A percentile compares a stretch with the other conserved stretches of the same genome.
Evolutionary conservation across 1,284 basidiomycete species (phyloP).

Genomic region (Schizophyllum amplum): DNA sequence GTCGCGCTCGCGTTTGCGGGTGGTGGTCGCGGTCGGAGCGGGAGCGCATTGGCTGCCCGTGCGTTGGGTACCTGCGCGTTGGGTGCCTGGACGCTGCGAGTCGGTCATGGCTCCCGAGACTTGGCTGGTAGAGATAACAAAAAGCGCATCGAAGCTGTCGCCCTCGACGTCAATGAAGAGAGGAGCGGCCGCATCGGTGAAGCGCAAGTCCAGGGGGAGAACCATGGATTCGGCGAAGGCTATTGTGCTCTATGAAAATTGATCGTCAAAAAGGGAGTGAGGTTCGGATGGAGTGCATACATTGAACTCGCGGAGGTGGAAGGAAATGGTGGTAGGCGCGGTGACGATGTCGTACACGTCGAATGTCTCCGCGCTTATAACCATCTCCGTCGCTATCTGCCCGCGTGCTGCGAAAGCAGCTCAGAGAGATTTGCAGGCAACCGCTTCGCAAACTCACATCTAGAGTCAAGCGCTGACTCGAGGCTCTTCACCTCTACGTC

Average conservation of each 20-base stretch:
- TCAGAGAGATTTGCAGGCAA: not conserved
- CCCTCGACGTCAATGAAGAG: constrained; percentile 67
- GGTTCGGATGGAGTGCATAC: constrained; percentile 35
- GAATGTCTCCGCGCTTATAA: constrained; percentile 67
- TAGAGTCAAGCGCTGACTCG: constrained; percentile 55
- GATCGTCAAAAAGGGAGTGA: constrained; percentile 2
- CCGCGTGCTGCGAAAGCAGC: constrained; percentile 29
- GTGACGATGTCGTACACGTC: constrained; percentile 60
- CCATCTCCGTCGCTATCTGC: constrained; percentile 60
- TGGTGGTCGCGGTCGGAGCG: no score
- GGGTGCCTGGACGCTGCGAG: constrained; percentile 4
- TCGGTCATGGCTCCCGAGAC: constrained; percentile 31
- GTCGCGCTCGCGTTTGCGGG: no score
- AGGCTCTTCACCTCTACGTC: constrained; percentile 63
- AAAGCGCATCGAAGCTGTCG: constrained; percentile 53
- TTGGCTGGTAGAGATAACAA: constrained; percentile 69
- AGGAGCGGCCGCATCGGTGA: constrained; percentile 63
- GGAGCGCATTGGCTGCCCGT: not conserved
- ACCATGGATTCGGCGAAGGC: constrained; percentile 65
- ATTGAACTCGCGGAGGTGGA: constrained; percentile 77
- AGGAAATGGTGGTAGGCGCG: constrained; percentile 57
- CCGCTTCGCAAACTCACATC: constrained; percentile 33
- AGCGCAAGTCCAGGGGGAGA: constrained; percentile 56
- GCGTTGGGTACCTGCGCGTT: no score
- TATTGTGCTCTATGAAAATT: constrained; percentile 53